Percentiles rank a stretch among this genome's conserved stretches.
phyloP scores from a whole-genome alignment of 2,329 filamentous ascomycete species.

The Aureobasidium sp. region DNA sequence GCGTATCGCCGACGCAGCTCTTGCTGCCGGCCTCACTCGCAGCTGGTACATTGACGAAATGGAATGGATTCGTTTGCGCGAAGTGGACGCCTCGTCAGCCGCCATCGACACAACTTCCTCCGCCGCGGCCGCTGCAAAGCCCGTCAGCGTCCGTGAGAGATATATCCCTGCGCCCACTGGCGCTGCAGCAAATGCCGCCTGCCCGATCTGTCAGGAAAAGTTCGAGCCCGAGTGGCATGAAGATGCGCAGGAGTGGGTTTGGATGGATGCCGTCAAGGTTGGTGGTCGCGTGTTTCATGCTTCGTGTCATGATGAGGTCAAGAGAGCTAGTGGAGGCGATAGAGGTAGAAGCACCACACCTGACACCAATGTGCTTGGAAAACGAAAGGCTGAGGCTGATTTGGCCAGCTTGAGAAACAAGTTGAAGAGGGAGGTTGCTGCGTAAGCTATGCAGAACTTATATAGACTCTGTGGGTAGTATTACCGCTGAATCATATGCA shows the following conservation, averaged over 20 bases:
- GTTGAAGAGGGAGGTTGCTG: constrained; percentile 13
- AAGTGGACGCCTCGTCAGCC: constrained; percentile 58
- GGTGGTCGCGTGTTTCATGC: constrained; percentile 80
- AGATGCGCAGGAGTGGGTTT: constrained; percentile 92
- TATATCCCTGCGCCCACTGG: constrained; percentile 68
- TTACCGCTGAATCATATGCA: neutral
- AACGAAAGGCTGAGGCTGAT: constrained; percentile 28
- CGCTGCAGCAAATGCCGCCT: constrained; percentile 68
- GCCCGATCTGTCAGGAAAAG: constrained; percentile 90
- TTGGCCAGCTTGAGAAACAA: constrained; percentile 2
- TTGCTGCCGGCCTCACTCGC: constrained; percentile 75
- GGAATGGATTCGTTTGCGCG: constrained; percentile 84
- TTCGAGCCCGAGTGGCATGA: constrained; percentile 91
- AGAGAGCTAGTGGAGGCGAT: constrained; percentile 17
- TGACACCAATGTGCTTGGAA: constrained; percentile 23
- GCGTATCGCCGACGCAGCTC: constrained; percentile 72
- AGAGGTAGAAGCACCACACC: constrained; percentile 29
- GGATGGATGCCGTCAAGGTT: constrained; percentile 78
- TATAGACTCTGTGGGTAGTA: neutral
- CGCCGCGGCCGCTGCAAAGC: constrained; percentile 20
- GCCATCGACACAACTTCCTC: constrained; percentile 31
- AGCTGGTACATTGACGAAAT: constrained; percentile 92
- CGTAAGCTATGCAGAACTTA: neutral
- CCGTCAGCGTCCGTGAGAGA: constrained; percentile 54
- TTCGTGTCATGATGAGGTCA: constrained; percentile 69